Conservation (phyloP, 169 alveolate species). For the Eimeria tenella region DNA sequence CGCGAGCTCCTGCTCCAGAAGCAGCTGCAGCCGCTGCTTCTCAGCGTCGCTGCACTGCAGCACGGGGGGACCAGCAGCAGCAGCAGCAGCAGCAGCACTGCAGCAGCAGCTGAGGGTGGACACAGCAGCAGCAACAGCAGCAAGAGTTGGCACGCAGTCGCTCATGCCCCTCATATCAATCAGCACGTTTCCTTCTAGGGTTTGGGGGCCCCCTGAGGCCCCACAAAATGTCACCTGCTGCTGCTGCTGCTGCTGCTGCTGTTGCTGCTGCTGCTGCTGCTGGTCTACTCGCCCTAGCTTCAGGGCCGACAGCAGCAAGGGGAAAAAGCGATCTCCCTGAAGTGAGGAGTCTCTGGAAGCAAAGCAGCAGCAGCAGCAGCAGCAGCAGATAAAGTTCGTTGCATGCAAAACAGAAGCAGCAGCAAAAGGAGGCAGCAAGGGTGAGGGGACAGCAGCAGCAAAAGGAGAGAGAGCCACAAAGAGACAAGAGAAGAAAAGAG, state of each 20-base stretch:
- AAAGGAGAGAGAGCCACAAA: too few relatives aligned
- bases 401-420: too few relatives aligned
- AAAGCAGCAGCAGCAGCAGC: neutral
- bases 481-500: too few relatives aligned
- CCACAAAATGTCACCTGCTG: constrained; percentile 4
- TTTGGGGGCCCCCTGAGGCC: neutral
- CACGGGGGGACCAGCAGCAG: neutral
- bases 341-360: neutral
- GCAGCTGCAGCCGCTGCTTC: neutral
- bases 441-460: too few relatives aligned
- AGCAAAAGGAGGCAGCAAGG: too few relatives aligned
- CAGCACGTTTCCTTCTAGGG: neutral
- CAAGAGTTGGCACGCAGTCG: constrained; percentile 10
- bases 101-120: neutral
- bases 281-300: neutral
- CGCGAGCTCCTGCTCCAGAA: neutral
- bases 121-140: constrained; percentile 17
- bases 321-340: constrained; percentile 1
- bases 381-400: too few relatives aligned
- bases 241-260: too few relatives aligned
- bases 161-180: neutral
- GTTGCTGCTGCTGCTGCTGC: too few relatives aligned
- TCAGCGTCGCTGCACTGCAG: neutral
- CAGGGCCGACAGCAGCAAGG: neutral
- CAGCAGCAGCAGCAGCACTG: neutral